Percentiles rank a stretch among this genome's conserved stretches.
These are phyloP conservation scores for Hypoxylon subgilvum DNA, from an alignment of 495 filamentous ascomycete genomes.

Conservation along the genomic window DNA sequence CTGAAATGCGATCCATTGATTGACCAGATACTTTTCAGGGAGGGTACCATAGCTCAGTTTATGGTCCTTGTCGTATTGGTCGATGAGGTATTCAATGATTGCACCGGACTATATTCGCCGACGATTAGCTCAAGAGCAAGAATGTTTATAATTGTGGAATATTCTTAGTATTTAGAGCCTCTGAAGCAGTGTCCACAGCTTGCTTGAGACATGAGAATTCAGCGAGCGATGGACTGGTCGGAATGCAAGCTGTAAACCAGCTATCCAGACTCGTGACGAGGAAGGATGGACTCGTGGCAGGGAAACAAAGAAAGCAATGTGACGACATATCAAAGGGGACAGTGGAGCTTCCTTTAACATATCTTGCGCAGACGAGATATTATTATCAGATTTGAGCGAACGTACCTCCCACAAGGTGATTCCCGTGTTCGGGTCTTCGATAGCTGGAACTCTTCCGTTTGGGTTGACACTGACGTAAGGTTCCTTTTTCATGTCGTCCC, in stretches of 20 bases:
- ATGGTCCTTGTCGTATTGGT: constrained; percentile 73
- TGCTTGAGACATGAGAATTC: too few relatives aligned
- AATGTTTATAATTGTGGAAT: too few relatives aligned
- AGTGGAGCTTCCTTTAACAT: too few relatives aligned
- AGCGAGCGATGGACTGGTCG: too few relatives aligned
- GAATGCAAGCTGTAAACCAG: too few relatives aligned
- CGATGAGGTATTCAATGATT: constrained; percentile 70
- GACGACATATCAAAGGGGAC: too few relatives aligned
- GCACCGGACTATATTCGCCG: constrained; percentile 59
- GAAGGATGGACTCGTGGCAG: neutral
- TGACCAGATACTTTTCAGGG: constrained; percentile 22
- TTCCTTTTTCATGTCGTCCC: constrained; percentile 52
- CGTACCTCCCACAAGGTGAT: constrained; percentile 67
- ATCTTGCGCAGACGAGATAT: too few relatives aligned
- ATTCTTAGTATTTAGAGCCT: too few relatives aligned
- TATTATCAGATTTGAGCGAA: too few relatives aligned
- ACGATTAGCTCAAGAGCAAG: constrained; percentile 5
- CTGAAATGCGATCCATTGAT: constrained; percentile 56
- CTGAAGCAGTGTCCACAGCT: too few relatives aligned
- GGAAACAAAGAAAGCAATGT: too few relatives aligned
- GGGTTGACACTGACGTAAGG: constrained; percentile 64
- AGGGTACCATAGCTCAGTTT: constrained; percentile 57
- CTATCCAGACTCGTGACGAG: neutral
- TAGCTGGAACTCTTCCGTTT: constrained; percentile 66
- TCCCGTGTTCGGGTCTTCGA: constrained; percentile 60